These are phyloP conservation scores for Lotus japonicus DNA, from an alignment of 306 rosid species.

Conservation along the genomic window DNA sequence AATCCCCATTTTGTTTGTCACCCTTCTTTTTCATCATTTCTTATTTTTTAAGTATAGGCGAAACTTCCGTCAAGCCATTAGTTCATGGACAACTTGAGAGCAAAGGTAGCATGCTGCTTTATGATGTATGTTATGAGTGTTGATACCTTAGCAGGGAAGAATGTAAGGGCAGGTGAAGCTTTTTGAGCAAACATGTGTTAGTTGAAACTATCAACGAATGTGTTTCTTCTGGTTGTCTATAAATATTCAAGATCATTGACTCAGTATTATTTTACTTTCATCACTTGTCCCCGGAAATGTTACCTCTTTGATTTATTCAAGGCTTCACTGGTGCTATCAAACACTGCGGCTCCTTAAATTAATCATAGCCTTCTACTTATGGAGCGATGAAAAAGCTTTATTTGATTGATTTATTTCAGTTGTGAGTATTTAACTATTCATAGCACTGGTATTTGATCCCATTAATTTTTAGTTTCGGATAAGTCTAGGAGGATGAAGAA, in stretches of 20 bases:
- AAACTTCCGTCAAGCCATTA: conserved; percentile 38
- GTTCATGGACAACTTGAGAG: conserved; percentile 47
- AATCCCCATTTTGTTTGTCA: conserved; percentile 68
- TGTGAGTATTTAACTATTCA: too few relatives aligned
- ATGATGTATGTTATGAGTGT: conserved; percentile 31
- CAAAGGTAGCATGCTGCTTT: conserved; percentile 45
- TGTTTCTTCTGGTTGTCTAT: conserved; percentile 34
- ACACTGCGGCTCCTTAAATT: conserved; percentile 24
- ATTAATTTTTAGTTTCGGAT: too few relatives aligned
- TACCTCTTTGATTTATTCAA: background rate
- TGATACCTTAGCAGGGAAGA: conserved; percentile 21
- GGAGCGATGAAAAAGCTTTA: conserved; percentile 22
- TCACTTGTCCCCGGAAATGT: background rate
- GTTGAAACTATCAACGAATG: conserved; percentile 19
- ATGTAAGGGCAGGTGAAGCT: conserved; percentile 34
- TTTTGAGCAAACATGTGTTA: conserved; percentile 33
- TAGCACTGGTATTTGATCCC: too few relatives aligned
- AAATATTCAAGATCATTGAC: conserved; percentile 30
- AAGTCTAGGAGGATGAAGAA: too few relatives aligned
- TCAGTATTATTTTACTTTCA: background rate
- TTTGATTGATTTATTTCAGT: background rate
- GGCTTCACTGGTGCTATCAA: background rate
- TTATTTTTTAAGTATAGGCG: conserved; percentile 36
- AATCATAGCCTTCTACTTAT: background rate
- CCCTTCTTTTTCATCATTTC: conserved; percentile 24